A percentile compares a stretch with the other conserved stretches of the same genome.
Evolutionary conservation across 2,329 filamentous ascomycete species (phyloP).

Genomic region (Clonostachys rosea): DNA sequence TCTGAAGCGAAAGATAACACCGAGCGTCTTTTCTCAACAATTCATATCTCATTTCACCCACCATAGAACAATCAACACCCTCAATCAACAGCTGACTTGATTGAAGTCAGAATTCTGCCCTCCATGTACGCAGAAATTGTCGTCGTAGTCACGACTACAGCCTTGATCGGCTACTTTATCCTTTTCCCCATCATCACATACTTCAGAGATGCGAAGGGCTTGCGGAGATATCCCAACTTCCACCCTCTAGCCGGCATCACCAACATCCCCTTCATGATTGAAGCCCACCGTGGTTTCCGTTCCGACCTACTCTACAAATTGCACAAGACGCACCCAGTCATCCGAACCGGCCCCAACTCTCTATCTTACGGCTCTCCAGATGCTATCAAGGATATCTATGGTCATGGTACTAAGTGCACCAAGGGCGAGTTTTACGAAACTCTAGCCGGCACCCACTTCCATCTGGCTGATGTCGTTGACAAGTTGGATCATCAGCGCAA

Average conservation of each 20-base stretch:
- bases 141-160: too few relatives aligned
- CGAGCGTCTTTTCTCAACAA: too few relatives aligned
- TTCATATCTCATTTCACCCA: too few relatives aligned
- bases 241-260: slow-evolving; percentile 35
- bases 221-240: slow-evolving; percentile 40
- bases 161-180: slow-evolving; percentile 21
- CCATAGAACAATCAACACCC: too few relatives aligned
- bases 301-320: slow-evolving; percentile 33
- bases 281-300: slow-evolving; percentile 34
- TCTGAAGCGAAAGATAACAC: too few relatives aligned
- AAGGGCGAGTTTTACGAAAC: slow-evolving; percentile 43
- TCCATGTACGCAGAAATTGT: too few relatives aligned
- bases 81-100: too few relatives aligned
- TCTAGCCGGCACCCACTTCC: slow-evolving; percentile 39
- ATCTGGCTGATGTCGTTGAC: slow-evolving; percentile 47
- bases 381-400: slow-evolving; percentile 27
- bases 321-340: slow-evolving; percentile 33
- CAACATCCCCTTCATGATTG: slow-evolving; percentile 38
- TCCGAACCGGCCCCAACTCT: slow-evolving; percentile 17
- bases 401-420: slow-evolving; percentile 40
- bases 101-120: too few relatives aligned
- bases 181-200: slow-evolving; percentile 33
- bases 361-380: slow-evolving; percentile 13
- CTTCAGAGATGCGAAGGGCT: slow-evolving; percentile 38
- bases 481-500: slow-evolving; percentile 46